Evolutionary conservation across 179 eudicot species (phyloP).

Genomic region (Beta macrorhiza): DNA sequence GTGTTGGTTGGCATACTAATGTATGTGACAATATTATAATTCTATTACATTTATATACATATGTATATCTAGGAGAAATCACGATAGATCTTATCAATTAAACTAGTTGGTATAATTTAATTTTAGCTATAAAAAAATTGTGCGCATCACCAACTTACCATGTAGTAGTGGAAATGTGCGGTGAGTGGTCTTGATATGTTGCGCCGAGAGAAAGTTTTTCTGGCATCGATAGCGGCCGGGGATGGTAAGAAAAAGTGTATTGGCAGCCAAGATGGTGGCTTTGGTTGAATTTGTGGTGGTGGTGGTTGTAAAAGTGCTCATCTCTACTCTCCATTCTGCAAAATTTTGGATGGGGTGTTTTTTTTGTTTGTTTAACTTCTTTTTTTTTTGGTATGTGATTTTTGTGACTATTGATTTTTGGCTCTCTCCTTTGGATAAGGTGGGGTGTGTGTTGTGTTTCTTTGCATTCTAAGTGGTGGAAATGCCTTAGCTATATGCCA

Average conservation of each 20-base stretch:
- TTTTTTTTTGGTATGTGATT: constrained; percentile 17
- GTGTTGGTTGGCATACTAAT: too few relatives aligned
- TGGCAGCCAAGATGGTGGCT: constrained; percentile 17
- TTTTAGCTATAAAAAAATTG: not conserved
- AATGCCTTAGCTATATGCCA: constrained; percentile 13
- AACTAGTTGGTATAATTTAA: not conserved
- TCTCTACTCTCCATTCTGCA: constrained; percentile 46
- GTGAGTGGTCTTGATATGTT: constrained; percentile 11
- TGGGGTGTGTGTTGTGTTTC: constrained; percentile 17
- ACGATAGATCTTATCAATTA: not conserved
- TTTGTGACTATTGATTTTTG: constrained; percentile 34
- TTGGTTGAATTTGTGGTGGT: constrained; percentile 20
- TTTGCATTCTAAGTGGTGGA: constrained; percentile 15
- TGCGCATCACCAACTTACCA: constrained; percentile 30
- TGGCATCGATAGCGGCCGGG: constrained; percentile 11
- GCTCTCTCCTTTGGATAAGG: constrained; percentile 37
- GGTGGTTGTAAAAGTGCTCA: constrained; percentile 33
- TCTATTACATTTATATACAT: not conserved
- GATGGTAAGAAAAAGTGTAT: constrained; percentile 15
- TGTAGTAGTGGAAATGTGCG: constrained; percentile 14
- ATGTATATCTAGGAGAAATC: too few relatives aligned
- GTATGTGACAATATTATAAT: not conserved
- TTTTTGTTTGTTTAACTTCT: constrained; percentile 19
- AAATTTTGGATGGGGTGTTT: constrained; percentile 10
- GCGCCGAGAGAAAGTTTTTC: constrained; percentile 8